Percentiles rank a stretch among this genome's conserved stretches.
phyloP scores from a whole-genome alignment of 1,139 yeast species.

The Candida sp. region DNA sequence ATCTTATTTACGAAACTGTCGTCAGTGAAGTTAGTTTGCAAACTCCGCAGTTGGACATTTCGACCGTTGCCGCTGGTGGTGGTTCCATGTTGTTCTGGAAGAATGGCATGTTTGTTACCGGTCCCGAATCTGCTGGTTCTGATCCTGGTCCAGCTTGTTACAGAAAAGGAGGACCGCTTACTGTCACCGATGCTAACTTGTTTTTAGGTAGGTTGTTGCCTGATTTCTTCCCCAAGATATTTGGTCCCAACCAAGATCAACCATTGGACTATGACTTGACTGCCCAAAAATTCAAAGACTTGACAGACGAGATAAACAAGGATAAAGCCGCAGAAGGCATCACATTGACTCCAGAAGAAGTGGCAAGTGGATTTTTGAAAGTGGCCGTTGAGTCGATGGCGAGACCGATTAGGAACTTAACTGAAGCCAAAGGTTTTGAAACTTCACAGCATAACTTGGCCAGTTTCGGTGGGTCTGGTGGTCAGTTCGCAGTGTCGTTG shows the following conservation, averaged over 20 bases:
- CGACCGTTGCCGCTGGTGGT: constrained; percentile 55
- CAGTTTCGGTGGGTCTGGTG: constrained; percentile 53
- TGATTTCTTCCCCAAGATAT: constrained; percentile 45
- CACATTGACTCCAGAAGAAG: constrained; percentile 39
- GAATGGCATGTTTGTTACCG: constrained; percentile 51
- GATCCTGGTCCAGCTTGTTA: constrained; percentile 55
- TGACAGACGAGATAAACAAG: constrained; percentile 37
- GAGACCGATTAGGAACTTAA: constrained; percentile 46
- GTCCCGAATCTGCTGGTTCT: constrained; percentile 52
- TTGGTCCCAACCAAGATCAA: constrained; percentile 47
- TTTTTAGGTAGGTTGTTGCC: constrained; percentile 45
- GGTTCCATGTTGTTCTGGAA: constrained; percentile 50
- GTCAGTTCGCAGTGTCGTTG: constrained; percentile 45
- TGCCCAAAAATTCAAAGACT: constrained; percentile 29
- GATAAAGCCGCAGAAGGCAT: constrained; percentile 24
- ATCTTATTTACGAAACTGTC: constrained; percentile 48
- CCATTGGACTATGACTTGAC: constrained; percentile 39
- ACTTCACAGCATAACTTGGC: constrained; percentile 48
- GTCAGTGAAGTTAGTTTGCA: constrained; percentile 47
- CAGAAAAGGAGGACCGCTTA: constrained; percentile 50
- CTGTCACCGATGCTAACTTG: constrained; percentile 51
- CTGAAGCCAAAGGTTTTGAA: constrained; percentile 48
- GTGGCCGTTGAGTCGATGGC: constrained; percentile 54
- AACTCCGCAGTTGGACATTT: constrained; percentile 50
- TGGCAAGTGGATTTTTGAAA: constrained; percentile 46